phyloP scores from a whole-genome alignment of 495 filamentous ascomycete genomes.

The Penicilliopsis zonata region DNA sequence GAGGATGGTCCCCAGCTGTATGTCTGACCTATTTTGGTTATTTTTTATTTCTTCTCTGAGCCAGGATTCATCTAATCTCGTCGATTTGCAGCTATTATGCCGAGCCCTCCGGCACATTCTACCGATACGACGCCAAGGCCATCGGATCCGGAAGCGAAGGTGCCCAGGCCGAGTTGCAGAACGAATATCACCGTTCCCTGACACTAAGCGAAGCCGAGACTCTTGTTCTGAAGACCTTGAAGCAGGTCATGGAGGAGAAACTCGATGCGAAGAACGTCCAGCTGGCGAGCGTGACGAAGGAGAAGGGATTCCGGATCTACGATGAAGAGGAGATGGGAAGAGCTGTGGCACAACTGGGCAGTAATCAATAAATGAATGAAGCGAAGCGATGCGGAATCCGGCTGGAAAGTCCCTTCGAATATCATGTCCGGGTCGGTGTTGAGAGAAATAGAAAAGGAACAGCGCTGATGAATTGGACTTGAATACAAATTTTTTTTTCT shows the following conservation, averaged over 20 bases:
- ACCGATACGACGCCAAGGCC: slow-evolving; percentile 97
- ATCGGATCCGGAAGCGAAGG: slow-evolving; percentile 95
- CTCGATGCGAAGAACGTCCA: slow-evolving; percentile 97
- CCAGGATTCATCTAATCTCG: slow-evolving; percentile 1
- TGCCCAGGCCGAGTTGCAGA: slow-evolving; percentile 94
- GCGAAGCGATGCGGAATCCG: slow-evolving; percentile 1
- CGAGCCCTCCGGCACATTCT: slow-evolving; percentile 95
- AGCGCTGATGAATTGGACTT: slow-evolving; percentile 9
- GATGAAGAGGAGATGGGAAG: slow-evolving; percentile 90
- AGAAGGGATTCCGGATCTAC: slow-evolving; percentile 96
- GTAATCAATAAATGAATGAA: slow-evolving; percentile 26
- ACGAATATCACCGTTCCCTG: slow-evolving; percentile 96
- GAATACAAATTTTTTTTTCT: not conserved
- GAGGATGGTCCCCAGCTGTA: slow-evolving; percentile 92
- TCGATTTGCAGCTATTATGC: slow-evolving; percentile 64
- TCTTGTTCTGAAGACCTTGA: slow-evolving; percentile 91
- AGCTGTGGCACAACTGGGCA: slow-evolving; percentile 63
- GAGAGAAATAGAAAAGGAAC: slow-evolving; percentile 18
- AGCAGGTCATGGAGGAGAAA: slow-evolving; percentile 99
- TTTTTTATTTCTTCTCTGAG: not conserved
- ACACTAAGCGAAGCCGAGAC: slow-evolving; percentile 90
- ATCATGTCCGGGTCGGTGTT: slow-evolving; percentile 6
- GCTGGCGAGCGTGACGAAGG: slow-evolving; percentile 93
- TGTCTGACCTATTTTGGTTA: slow-evolving; percentile 11
- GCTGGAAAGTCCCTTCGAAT: no score